Conservation (phyloP, 345 rosid species). For the Syzygium aromaticum region DNA sequence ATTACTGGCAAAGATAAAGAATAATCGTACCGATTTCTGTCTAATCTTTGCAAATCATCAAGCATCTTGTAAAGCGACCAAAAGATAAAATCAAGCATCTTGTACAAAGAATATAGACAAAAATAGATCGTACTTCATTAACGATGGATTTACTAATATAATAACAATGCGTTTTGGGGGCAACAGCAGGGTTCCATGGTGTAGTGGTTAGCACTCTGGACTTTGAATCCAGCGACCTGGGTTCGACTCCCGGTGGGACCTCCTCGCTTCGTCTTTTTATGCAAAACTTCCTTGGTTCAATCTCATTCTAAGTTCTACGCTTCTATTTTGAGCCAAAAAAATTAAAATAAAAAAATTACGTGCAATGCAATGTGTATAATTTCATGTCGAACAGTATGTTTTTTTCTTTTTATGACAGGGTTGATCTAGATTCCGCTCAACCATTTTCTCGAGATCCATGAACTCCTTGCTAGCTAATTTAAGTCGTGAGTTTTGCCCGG, state of each 20-base stretch:
- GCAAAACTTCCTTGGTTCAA: neutral
- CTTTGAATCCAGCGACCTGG: slow-evolving; percentile 99
- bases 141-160: accelerated
- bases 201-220: slow-evolving; percentile 99
- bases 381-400: neutral
- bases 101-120: neutral
- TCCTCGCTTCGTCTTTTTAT: neutral
- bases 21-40: neutral
- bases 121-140: neutral
- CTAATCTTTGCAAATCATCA: neutral
- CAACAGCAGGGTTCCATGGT: slow-evolving; percentile 55
- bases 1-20: neutral
- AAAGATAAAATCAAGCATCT: neutral
- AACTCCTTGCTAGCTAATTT: neutral
- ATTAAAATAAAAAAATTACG: neutral
- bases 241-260: slow-evolving; percentile 98
- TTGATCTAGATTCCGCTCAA: neutral
- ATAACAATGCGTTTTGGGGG: accelerated
- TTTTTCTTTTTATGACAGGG: neutral
- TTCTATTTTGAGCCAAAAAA: neutral
- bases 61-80: neutral
- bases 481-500: neutral
- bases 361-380: neutral
- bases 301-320: neutral
- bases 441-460: neutral